These are phyloP conservation scores for Sugiyamaella smithiae DNA, from an alignment of 805 yeast genomes.

Conservation along the genomic window DNA sequence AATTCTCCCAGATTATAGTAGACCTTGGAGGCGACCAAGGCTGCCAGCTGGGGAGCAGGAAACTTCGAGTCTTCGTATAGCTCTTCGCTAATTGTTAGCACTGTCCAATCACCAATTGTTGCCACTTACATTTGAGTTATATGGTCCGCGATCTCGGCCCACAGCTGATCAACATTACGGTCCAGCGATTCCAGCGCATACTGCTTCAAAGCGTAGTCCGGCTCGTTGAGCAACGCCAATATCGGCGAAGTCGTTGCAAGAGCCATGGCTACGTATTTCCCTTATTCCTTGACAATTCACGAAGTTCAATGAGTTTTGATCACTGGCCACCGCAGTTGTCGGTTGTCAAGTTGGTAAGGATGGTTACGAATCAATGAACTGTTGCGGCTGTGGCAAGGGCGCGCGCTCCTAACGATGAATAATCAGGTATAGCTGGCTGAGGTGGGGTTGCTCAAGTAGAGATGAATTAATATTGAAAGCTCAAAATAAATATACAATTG, in stretches of 20 bases:
- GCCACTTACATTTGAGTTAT: constrained; percentile 59
- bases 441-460: too few relatives aligned
- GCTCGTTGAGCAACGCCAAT: constrained; percentile 82
- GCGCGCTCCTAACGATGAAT: too few relatives aligned
- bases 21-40: constrained; percentile 86
- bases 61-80: constrained; percentile 81
- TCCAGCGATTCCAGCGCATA: constrained; percentile 84
- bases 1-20: constrained; percentile 92
- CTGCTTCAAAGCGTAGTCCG: constrained; percentile 69
- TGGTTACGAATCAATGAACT: not conserved
- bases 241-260: constrained; percentile 87
- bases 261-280: constrained; percentile 41
- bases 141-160: constrained; percentile 96
- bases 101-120: not conserved
- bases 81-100: constrained; percentile 56
- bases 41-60: constrained; percentile 77
- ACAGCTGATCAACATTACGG: constrained; percentile 78
- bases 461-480: too few relatives aligned
- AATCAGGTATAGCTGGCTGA: too few relatives aligned
- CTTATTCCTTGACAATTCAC: not conserved
- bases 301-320: not conserved
- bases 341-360: constrained; percentile 1
- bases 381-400: constrained; percentile 7
- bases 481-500: too few relatives aligned
- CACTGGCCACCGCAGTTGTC: not conserved